Evolutionary conservation across 2,329 filamentous ascomycete genomes (phyloP).

Genomic region (Juglanconis sp.): DNA sequence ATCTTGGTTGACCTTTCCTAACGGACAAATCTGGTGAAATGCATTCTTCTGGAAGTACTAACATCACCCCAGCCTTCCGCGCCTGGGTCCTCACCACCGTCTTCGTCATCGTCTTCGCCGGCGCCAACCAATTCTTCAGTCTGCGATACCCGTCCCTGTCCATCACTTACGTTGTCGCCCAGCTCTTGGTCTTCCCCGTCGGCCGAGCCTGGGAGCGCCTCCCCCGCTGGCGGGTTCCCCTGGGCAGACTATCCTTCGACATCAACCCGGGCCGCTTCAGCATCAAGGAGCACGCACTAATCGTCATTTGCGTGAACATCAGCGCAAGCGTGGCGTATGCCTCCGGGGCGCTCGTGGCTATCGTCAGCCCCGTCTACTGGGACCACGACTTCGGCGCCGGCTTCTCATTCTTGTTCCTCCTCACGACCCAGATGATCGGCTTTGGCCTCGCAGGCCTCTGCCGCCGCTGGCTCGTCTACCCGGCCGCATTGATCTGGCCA

Average conservation of each 20-base stretch:
- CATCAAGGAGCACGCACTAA: conserved; percentile 33
- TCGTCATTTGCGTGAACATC: conserved; percentile 32
- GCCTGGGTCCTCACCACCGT: conserved; percentile 28
- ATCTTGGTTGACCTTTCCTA: neutral
- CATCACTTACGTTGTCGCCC: conserved; percentile 33
- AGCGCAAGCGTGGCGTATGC: conserved; percentile 27
- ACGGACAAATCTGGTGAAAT: neutral
- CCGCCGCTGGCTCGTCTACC: conserved; percentile 33
- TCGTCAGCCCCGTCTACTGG: conserved; percentile 33
- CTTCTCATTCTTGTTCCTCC: conserved; percentile 30
- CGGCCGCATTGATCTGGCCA: conserved; percentile 34
- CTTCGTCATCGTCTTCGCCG: conserved; percentile 31
- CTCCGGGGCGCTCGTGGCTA: conserved; percentile 27
- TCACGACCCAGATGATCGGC: conserved; percentile 30
- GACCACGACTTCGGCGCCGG: conserved; percentile 29
- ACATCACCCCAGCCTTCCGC: conserved; percentile 24
- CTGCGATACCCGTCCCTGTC: conserved; percentile 33
- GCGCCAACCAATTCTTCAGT: conserved; percentile 34
- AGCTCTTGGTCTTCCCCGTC: conserved; percentile 32
- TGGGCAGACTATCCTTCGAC: conserved; percentile 25
- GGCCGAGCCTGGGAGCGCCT: conserved; percentile 31
- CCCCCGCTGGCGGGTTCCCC: conserved; percentile 25
- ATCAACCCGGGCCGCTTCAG: conserved; percentile 28
- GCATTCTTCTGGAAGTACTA: neutral
- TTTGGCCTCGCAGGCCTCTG: conserved; percentile 33